Evolutionary conservation across 1,139 yeast genomes (phyloP).

Genomic region (Suhomyces bokatorum): DNA sequence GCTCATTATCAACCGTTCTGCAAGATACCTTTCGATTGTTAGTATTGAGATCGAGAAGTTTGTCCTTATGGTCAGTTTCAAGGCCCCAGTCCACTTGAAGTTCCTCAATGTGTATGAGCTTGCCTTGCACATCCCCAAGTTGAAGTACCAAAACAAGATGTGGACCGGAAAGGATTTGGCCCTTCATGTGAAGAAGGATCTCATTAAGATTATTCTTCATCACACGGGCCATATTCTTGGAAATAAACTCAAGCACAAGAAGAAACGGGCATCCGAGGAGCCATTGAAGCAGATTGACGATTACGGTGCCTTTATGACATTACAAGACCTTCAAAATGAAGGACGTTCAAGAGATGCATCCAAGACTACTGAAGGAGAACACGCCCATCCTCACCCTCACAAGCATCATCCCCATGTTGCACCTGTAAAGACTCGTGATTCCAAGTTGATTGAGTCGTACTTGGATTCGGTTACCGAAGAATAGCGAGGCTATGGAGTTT

Average conservation of each 20-base stretch:
- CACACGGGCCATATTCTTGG: slow-evolving; percentile 82
- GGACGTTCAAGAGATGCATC: slow-evolving; percentile 28
- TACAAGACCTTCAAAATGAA: slow-evolving; percentile 40
- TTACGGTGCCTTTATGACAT: slow-evolving; percentile 39
- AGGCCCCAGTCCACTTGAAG: slow-evolving; percentile 67
- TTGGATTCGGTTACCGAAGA: slow-evolving; percentile 1
- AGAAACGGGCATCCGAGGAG: slow-evolving; percentile 29
- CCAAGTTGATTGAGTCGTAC: not conserved
- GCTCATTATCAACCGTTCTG: slow-evolving; percentile 65
- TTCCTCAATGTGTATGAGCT: slow-evolving; percentile 74
- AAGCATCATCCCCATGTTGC: slow-evolving; percentile 2
- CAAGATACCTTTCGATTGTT: slow-evolving; percentile 64
- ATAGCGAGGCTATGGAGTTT: not conserved
- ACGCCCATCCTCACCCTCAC: slow-evolving; percentile 9
- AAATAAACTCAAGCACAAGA: slow-evolving; percentile 61
- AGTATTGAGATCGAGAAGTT: slow-evolving; percentile 56
- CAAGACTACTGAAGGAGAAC: slow-evolving; percentile 12
- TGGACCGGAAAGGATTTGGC: slow-evolving; percentile 82
- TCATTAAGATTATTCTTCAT: slow-evolving; percentile 63
- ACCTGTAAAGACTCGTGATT: not conserved
- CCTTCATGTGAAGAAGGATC: slow-evolving; percentile 62
- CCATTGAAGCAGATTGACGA: slow-evolving; percentile 49
- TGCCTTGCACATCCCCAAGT: slow-evolving; percentile 61
- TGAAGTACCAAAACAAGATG: slow-evolving; percentile 63
- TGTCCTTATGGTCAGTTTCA: slow-evolving; percentile 65